Evolutionary conservation across 106 monocot genomes (phyloP).

Genomic region (Platanthera zijinensis): DNA sequence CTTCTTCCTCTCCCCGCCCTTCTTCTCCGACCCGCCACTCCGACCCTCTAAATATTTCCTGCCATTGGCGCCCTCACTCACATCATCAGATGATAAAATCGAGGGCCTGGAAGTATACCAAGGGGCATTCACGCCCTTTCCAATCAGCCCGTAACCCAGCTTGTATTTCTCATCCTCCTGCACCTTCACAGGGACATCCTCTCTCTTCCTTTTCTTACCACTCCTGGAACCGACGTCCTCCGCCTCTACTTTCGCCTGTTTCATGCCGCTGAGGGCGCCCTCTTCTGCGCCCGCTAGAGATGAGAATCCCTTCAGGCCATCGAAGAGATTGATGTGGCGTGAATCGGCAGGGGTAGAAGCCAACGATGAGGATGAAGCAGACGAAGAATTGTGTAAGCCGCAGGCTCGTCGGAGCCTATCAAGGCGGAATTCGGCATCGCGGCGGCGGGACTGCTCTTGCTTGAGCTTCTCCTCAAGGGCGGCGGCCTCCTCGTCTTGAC

Average conservation of each 20-base stretch:
- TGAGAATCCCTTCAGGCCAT: constrained; percentile 34
- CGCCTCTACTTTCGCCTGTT: constrained; percentile 14
- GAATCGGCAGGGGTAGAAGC: constrained; percentile 20
- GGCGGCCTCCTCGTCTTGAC: constrained; percentile 80
- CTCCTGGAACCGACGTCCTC: constrained; percentile 13
- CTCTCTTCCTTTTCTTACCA: constrained; percentile 21
- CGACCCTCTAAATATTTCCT: background rate
- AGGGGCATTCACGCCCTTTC: constrained; percentile 85
- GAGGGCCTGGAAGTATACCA: constrained; percentile 49
- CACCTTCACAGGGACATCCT: constrained; percentile 28
- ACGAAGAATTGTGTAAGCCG: constrained; percentile 9
- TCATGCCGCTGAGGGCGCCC: background rate
- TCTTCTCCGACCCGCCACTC: constrained; percentile 11
- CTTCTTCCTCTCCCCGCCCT: constrained; percentile 34
- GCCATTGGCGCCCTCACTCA: constrained; percentile 2
- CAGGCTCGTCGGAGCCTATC: constrained; percentile 53
- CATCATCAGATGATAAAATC: background rate
- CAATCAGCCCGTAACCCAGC: constrained; percentile 75
- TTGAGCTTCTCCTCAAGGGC: constrained; percentile 82
- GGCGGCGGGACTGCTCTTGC: constrained; percentile 61
- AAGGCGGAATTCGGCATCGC: constrained; percentile 70
- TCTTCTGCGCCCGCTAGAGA: constrained; percentile 17
- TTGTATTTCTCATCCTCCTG: constrained; percentile 93
- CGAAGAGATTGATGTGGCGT: constrained; percentile 75
- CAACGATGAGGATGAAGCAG: background rate